A percentile compares a stretch with the other conserved stretches of the same genome.
Conservation (phyloP, 2,329 filamentous ascomycete species). For the Neonectria coccinea region DNA sequence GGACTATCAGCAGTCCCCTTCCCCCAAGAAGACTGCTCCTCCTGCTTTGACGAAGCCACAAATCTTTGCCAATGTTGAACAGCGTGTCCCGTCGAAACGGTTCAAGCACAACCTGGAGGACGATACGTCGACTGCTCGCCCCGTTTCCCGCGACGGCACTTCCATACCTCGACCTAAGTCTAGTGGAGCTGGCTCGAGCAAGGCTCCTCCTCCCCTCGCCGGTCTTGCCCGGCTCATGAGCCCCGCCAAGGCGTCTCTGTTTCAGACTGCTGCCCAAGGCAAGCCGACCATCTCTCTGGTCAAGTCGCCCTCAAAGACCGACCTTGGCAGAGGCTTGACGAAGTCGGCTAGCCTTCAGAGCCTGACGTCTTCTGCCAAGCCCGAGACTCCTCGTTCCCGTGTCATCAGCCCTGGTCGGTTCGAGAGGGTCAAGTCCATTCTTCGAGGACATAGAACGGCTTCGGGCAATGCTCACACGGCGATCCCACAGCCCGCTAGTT, state of each 20-base stretch:
- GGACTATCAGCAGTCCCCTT: slow-evolving; percentile 46
- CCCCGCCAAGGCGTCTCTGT: slow-evolving; percentile 81
- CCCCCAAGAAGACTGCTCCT: slow-evolving; percentile 44
- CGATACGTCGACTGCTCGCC: slow-evolving; percentile 75
- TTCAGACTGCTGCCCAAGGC: slow-evolving; percentile 55
- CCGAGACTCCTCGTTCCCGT: slow-evolving; percentile 50
- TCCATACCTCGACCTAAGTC: slow-evolving; percentile 62
- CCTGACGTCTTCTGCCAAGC: slow-evolving; percentile 48
- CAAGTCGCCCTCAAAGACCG: slow-evolving; percentile 61
- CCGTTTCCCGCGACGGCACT: slow-evolving; percentile 64
- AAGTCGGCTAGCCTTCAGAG: slow-evolving; percentile 66
- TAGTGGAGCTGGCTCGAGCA: slow-evolving; percentile 36
- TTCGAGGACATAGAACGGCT: slow-evolving; percentile 57
- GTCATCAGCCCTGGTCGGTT: slow-evolving; percentile 64
- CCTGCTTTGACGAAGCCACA: slow-evolving; percentile 31
- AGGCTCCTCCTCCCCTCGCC: slow-evolving; percentile 58
- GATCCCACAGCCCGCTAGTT: slow-evolving; percentile 59
- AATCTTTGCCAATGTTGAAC: slow-evolving; percentile 39
- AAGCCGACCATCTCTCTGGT: slow-evolving; percentile 49
- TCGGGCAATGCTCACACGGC: slow-evolving; percentile 58
- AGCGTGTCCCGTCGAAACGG: slow-evolving; percentile 71
- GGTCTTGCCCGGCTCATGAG: slow-evolving; percentile 74
- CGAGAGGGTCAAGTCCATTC: slow-evolving; percentile 69
- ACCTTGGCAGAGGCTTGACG: slow-evolving; percentile 53
- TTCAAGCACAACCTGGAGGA: slow-evolving; percentile 74